phyloP scores from a whole-genome alignment of 139 green algal species.

The Chlamydomonas sphaeroides region DNA sequence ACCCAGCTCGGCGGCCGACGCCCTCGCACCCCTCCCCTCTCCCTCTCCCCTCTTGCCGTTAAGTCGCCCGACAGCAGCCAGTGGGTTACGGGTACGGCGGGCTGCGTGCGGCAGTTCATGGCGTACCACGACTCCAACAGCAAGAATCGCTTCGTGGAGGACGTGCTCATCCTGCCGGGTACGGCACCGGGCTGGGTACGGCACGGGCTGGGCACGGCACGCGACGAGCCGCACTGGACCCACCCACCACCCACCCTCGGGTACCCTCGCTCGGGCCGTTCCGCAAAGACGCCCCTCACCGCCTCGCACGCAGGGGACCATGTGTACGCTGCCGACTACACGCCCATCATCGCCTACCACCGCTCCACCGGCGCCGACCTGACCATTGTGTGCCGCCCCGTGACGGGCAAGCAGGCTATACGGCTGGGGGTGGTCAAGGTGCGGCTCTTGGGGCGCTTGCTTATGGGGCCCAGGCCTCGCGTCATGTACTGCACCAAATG shows the following conservation, averaged over 20 bases:
- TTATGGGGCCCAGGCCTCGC: no score
- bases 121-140: conserved; percentile 29
- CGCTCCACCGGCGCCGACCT: conserved; percentile 41
- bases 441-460: no score
- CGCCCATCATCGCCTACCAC: conserved; percentile 49
- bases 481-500: no score
- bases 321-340: conserved; percentile 53
- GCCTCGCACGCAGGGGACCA: conserved; percentile 52
- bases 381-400: conserved; percentile 51
- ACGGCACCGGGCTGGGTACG: no score
- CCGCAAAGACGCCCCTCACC: no score
- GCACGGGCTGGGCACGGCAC: no score
- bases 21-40: neutral
- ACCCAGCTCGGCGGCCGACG: neutral
- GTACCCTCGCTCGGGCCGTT: no score
- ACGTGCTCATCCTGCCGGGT: conserved; percentile 43
- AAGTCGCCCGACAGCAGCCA: conserved; percentile 29
- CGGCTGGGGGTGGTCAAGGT: conserved; percentile 52
- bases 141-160: conserved; percentile 49
- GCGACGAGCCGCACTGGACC: no score
- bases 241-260: no score
- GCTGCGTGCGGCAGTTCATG: conserved; percentile 44
- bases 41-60: neutral
- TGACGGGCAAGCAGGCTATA: conserved; percentile 27
- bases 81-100: conserved; percentile 22